Conservation (phyloP, 495 filamentous ascomycete species). For the Pseudotulostoma volvatum region DNA sequence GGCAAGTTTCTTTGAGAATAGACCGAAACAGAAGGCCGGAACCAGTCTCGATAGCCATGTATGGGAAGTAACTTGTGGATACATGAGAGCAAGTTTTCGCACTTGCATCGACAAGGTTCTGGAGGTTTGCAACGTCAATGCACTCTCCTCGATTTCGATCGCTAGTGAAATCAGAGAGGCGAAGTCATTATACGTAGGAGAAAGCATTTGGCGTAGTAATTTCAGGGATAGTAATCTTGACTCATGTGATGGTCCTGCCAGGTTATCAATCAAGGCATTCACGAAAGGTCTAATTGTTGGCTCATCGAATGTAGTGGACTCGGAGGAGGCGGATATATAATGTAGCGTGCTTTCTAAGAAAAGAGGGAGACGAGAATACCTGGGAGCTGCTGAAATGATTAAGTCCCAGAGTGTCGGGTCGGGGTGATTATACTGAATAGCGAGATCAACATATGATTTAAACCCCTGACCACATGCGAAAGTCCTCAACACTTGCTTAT, state of each 20-base stretch:
- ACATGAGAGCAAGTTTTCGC: constrained; percentile 53
- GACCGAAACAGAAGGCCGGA: constrained; percentile 72
- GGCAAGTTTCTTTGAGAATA: constrained; percentile 67
- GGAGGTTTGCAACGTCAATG: constrained; percentile 54
- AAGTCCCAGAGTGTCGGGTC: constrained; percentile 38
- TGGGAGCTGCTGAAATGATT: constrained; percentile 42
- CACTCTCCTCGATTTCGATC: constrained; percentile 59
- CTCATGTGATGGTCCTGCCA: constrained; percentile 53
- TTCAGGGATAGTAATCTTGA: constrained; percentile 54
- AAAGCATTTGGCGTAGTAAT: constrained; percentile 35
- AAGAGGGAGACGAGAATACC: constrained; percentile 41
- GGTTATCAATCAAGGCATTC: constrained; percentile 47
- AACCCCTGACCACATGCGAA: constrained; percentile 29
- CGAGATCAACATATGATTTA: constrained; percentile 29
- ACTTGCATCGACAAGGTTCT: constrained; percentile 69
- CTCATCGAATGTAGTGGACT: constrained; percentile 25
- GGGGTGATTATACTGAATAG: constrained; percentile 15
- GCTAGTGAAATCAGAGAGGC: constrained; percentile 31
- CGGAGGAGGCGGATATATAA: constrained; percentile 37
- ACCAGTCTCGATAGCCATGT: constrained; percentile 56
- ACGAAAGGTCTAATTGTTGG: constrained; percentile 37
- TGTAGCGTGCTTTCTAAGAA: constrained; percentile 51
- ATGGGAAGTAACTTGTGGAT: constrained; percentile 32
- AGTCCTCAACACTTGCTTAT: constrained; percentile 12
- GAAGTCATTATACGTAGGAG: constrained; percentile 20